phyloP scores from a whole-genome alignment of 352 stramenopile species.

The Globisporangium barbulae region DNA sequence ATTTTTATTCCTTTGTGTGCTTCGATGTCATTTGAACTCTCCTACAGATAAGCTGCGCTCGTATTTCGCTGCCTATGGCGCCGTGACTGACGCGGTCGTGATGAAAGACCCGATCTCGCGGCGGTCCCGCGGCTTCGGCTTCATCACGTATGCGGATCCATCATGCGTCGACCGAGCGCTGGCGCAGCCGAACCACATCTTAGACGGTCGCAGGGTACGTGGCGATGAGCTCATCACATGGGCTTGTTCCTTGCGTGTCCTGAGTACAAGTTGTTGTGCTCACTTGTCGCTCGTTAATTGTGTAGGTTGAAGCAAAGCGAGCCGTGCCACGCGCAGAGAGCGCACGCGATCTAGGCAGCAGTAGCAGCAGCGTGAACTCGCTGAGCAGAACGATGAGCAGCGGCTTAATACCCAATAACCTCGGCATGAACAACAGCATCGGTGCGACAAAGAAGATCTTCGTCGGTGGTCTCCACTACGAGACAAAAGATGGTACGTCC shows the following conservation, averaged over 20 bases:
- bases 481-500: constrained; percentile 88
- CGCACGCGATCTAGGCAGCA: constrained; percentile 54
- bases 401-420: constrained; percentile 44
- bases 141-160: constrained; percentile 91
- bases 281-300: background rate
- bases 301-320: constrained; percentile 89
- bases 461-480: constrained; percentile 91
- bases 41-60: constrained; percentile 81
- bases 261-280: constrained; percentile 10
- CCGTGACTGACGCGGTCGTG: constrained; percentile 90
- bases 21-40: constrained; percentile 8
- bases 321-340: constrained; percentile 88
- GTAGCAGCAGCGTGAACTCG: constrained; percentile 32
- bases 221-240: background rate
- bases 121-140: constrained; percentile 90
- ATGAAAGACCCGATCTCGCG: constrained; percentile 93
- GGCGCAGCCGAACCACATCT: constrained; percentile 85
- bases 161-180: constrained; percentile 87
- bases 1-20: constrained; percentile 8
- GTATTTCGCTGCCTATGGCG: constrained; percentile 89
- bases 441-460: constrained; percentile 91
- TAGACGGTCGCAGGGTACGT: constrained; percentile 85
- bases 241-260: background rate
- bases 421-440: constrained; percentile 38
- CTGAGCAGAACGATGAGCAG: constrained; percentile 52